Base-by-base conservation (phyloP, 2,329 filamentous ascomycete species). In the Venturia aucupariae region DNA sequence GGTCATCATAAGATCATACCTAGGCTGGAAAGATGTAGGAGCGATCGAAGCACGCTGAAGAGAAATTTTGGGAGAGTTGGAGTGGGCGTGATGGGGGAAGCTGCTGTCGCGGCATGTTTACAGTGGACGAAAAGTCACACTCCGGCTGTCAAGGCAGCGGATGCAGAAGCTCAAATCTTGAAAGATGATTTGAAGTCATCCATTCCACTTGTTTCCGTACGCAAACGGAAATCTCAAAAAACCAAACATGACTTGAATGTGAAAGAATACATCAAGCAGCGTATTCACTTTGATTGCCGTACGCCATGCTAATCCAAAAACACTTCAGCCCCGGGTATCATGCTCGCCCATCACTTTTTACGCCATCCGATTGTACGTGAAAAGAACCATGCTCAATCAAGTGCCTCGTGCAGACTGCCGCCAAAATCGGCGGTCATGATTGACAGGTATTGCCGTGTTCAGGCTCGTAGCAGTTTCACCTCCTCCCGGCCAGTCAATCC, bases 351-450 rank as follows among this genome's bases (percentile, higher is more conserved):
- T 27, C 4, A 2, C 30, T 35, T 35, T n/a, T 60, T 46, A 38
- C 35, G 38, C 38, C 59, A 38, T 27, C 22, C 38, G 13, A 4
- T 11, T 42, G 2, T 8, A n/a, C 6, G 19, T 17, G 19, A 4
- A 24, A 13, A 19, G n/a, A 35, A n/a, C 17, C 30, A 15, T 22
- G 15, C 27, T 32, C 27, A 35, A 15, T 69, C 41, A 61, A 42
- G 63, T 76, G 75, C 61, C 72, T 74, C 63, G 72, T 38, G 73
- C 70, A 35, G 75, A 75, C 65, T 79, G 80, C 65, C 83, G 80
- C 81, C 84, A 86, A 67, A 82, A 82, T 51, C 78, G 77, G 68
- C 82, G 80, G 66, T 87, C 84, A 65, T 84, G 84, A 69, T 87
- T 87, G 62, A 87, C 84, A 63, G 78, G 73, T 39, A 80, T 74